These are phyloP conservation scores for Phytopythium mirpurense DNA, from an alignment of 352 stramenopile genomes.

Conservation along the genomic window DNA sequence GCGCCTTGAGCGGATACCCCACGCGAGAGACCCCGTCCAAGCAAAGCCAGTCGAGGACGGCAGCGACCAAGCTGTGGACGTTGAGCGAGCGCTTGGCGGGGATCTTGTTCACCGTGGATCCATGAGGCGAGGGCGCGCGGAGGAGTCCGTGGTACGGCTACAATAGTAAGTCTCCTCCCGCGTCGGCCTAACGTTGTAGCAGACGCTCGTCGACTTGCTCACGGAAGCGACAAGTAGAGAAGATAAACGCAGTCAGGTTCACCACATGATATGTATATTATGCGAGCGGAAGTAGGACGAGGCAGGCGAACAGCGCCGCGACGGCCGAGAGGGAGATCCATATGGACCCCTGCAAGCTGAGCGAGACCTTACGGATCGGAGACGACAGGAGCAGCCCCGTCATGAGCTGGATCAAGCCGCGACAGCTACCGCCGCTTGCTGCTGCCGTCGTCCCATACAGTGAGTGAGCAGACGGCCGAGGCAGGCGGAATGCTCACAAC, in stretches of 20 bases:
- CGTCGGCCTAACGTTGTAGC: not conserved
- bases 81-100: slow-evolving; percentile 36
- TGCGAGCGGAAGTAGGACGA: slow-evolving; percentile 40
- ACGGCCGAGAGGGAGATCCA: slow-evolving; percentile 51
- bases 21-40: slow-evolving; percentile 20
- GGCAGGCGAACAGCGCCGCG: slow-evolving; percentile 37
- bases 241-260: slow-evolving; percentile 23
- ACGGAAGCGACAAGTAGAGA: slow-evolving; percentile 18
- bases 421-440: no score
- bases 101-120: slow-evolving; percentile 14
- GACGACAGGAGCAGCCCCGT: slow-evolving; percentile 41
- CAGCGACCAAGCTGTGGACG: slow-evolving; percentile 36
- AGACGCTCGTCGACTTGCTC: not conserved
- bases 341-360: slow-evolving; percentile 43
- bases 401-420: slow-evolving; percentile 37
- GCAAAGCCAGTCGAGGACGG: slow-evolving; percentile 18
- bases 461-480: no score
- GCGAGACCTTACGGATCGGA: no score
- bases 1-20: slow-evolving; percentile 31
- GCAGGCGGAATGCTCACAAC: no score
- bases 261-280: no score
- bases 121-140: no score
- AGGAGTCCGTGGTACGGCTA: no score
- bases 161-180: no score
- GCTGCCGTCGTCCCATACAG: no score